Base-by-base conservation (phyloP, 2,329 filamentous ascomycete genomes). In the Phialemonium atrogriseum region DNA sequence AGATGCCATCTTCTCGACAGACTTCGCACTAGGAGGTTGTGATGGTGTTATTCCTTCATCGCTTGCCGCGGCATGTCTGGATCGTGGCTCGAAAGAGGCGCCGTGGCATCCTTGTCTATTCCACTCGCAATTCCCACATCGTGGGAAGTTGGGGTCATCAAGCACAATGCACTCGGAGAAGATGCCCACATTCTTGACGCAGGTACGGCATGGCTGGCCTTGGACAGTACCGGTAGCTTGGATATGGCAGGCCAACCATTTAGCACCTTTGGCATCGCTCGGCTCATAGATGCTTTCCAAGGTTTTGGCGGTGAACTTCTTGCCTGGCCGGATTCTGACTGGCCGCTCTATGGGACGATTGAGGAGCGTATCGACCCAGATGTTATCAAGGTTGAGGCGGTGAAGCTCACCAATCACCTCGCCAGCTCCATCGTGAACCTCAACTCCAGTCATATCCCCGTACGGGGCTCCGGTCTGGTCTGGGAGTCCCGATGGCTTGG, bases 61-160 rank as follows among this genome's bases (percentile, higher is more conserved):
- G 17, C 27, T 27, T n/a, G 15, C n/a, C 7, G 13, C 16, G 10
- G 15, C 19, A 18, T 27, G 26, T 8, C 26, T n/a, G n/a, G n/a
- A n/a, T n/a, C n/a, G n/a, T n/a, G n/a, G n/a, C n/a, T n/a, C n/a
- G n/a, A 22, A 15, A 17, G 32, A 12, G n/a, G 38, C 41, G 5
- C 44, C 46, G 10, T 47, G 39, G 29, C 52, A 55, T 4, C 44
- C 45, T 16, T 51, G 49, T 7, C 46, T 55, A 37, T 61, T 63
- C 66, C 66, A 70, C 41, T 68, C 62, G 39, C 66, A 70, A 39
- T 70, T 70, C 18, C 63, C 66, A 35, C 66, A 70, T 17, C 62
- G 60, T 4, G 58, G 57, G 32, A 68, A 66, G 4, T 61, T 48
- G 6, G 49, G 45, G 5, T 54, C 58, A 5, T 56, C 58, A 10